phyloP scores from a whole-genome alignment of 2,329 filamentous ascomycete genomes.

The Cytospora piceicola region DNA sequence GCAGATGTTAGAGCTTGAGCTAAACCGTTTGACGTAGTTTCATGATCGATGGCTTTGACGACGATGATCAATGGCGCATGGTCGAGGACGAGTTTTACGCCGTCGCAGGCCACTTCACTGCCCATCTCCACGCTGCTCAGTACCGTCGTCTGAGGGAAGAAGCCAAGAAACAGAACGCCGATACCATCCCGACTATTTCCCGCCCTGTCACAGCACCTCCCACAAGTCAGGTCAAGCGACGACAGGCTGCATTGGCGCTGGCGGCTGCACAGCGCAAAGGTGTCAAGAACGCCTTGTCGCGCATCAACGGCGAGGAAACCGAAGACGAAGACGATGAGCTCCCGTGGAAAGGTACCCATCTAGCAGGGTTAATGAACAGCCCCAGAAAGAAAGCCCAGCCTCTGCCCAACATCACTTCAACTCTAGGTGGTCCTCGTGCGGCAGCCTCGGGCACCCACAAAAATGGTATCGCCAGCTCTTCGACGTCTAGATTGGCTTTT shows the following conservation, averaged over 20 bases:
- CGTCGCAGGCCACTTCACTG: slow-evolving; percentile 71
- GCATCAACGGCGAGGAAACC: slow-evolving; percentile 31
- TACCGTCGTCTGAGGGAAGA: slow-evolving; percentile 69
- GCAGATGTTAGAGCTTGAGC: neutral
- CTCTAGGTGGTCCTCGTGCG: slow-evolving; percentile 35
- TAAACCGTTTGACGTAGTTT: slow-evolving; percentile 44
- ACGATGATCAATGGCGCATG: slow-evolving; percentile 79
- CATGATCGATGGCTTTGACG: slow-evolving; percentile 66
- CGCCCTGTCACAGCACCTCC: slow-evolving; percentile 53
- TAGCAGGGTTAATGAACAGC: slow-evolving; percentile 50
- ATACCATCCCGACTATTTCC: slow-evolving; percentile 54
- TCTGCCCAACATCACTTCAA: slow-evolving; percentile 35
- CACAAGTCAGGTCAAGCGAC: slow-evolving; percentile 42
- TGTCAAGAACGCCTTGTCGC: slow-evolving; percentile 32
- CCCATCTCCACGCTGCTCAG: slow-evolving; percentile 76
- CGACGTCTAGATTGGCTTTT: neutral
- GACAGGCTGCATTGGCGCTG: slow-evolving; percentile 42
- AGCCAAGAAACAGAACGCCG: slow-evolving; percentile 58
- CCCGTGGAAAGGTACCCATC: slow-evolving; percentile 43
- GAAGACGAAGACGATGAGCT: slow-evolving; percentile 39
- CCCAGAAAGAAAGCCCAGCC: slow-evolving; percentile 39
- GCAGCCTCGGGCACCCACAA: slow-evolving; percentile 32
- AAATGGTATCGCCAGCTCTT: slow-evolving; percentile 3
- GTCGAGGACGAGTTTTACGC: slow-evolving; percentile 79
- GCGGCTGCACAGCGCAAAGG: slow-evolving; percentile 43